A percentile compares a stretch with the other conserved stretches of the same genome.
Conservation (phyloP, 2,329 filamentous ascomycete species). For the Ceratocystis cacaofunesta region DNA sequence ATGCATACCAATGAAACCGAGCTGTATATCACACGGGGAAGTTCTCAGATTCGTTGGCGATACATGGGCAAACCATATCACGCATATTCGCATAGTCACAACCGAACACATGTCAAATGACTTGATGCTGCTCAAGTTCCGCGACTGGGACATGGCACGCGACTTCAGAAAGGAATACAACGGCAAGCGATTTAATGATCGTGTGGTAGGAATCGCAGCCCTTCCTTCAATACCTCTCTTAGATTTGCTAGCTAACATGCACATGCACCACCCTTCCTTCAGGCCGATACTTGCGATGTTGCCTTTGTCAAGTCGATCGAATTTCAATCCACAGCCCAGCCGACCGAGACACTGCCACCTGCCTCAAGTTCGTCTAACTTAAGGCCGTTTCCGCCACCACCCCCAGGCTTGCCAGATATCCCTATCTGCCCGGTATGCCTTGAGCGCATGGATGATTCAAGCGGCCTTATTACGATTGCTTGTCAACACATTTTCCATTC, state of each 20-base stretch:
- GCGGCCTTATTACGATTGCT: slow-evolving; percentile 83
- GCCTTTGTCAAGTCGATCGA: slow-evolving; percentile 88
- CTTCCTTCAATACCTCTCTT: background rate
- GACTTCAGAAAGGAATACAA: slow-evolving; percentile 80
- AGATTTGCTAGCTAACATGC: background rate
- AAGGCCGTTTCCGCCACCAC: slow-evolving; percentile 50
- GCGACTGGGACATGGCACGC: slow-evolving; percentile 55
- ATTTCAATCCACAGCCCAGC: slow-evolving; percentile 49
- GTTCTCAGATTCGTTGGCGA: slow-evolving; percentile 86
- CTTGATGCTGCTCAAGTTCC: slow-evolving; percentile 90
- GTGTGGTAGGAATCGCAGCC: slow-evolving; percentile 48
- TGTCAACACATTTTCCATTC: slow-evolving; percentile 98
- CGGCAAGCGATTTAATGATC: slow-evolving; percentile 80
- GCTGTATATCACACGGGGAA: slow-evolving; percentile 80
- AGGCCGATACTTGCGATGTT: slow-evolving; percentile 85
- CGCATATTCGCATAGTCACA: slow-evolving; percentile 87
- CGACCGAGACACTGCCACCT: slow-evolving; percentile 33
- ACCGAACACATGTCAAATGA: slow-evolving; percentile 81
- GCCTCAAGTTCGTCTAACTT: slow-evolving; percentile 31
- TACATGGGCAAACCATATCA: slow-evolving; percentile 69
- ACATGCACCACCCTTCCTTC: slow-evolving; percentile 17
- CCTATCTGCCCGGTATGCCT: slow-evolving; percentile 94
- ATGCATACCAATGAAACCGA: slow-evolving; percentile 87
- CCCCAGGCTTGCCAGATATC: slow-evolving; percentile 73
- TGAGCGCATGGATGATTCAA: slow-evolving; percentile 96